Conservation (phyloP, 129 eudicot species). For the Helichrysum umbraculigerum region DNA sequence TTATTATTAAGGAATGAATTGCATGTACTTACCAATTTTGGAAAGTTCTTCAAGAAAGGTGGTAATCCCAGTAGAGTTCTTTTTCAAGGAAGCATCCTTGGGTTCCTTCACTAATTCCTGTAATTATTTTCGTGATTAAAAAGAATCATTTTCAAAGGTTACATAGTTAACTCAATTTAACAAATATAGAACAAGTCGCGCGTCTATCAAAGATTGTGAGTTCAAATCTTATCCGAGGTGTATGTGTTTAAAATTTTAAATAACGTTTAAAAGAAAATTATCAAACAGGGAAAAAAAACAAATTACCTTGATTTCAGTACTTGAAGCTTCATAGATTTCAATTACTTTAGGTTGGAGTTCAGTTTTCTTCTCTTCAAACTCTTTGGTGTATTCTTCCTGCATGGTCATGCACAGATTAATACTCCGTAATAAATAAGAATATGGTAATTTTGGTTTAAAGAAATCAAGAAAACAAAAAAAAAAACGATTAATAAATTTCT, state of each 20-base stretch:
- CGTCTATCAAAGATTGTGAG: too few species aligned
- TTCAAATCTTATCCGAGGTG: too few species aligned
- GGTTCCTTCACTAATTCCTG: conserved; percentile 74
- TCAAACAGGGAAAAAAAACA: not conserved
- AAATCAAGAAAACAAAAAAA: not conserved
- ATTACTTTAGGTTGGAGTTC: conserved; percentile 73
- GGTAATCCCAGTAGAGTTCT: conserved; percentile 62
- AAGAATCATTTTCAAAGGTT: not conserved
- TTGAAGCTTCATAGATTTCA: conserved; percentile 65
- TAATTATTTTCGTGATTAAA: not conserved
- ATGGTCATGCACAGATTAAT: conserved; percentile 18
- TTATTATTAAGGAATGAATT: not conserved
- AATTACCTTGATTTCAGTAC: conserved; percentile 75
- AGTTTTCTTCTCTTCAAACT: conserved; percentile 72
- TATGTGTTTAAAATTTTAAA: too few species aligned
- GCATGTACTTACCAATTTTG: conserved; percentile 58
- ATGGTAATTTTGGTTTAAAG: not conserved
- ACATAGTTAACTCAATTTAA: too few species aligned
- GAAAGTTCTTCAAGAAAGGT: conserved; percentile 81
- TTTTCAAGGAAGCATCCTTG: conserved; percentile 58
- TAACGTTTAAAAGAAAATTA: too few species aligned
- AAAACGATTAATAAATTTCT: not conserved
- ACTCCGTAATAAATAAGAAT: not conserved
- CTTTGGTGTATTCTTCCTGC: conserved; percentile 70
- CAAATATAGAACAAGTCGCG: too few species aligned